These are phyloP conservation scores for Senna siamea DNA, from an alignment of 306 rosid species.

Conservation along the genomic window DNA sequence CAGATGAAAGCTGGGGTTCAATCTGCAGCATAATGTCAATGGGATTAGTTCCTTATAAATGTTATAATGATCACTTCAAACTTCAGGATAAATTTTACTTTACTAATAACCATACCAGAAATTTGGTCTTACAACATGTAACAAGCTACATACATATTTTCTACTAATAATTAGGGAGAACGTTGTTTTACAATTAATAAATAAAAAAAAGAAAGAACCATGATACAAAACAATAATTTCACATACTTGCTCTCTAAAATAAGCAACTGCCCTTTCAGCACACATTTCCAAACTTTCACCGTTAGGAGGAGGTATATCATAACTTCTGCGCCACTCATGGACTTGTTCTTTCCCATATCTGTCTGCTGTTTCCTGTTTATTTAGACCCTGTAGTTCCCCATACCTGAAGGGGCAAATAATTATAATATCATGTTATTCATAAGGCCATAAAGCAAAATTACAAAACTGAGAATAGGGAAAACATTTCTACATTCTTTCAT, in stretches of 20 bases:
- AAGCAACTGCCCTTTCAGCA: constrained; percentile 98
- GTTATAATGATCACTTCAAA: constrained; percentile 22
- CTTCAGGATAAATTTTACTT: not conserved
- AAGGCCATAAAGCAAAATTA: constrained; percentile 24
- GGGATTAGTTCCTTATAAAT: constrained; percentile 42
- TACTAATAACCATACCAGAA: constrained; percentile 4
- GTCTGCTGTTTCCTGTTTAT: constrained; percentile 98
- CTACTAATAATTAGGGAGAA: not conserved
- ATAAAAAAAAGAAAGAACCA: not conserved
- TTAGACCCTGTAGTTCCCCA: constrained; percentile 97
- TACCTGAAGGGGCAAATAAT: constrained; percentile 64
- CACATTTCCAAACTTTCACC: constrained; percentile 99
- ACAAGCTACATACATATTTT: constrained; percentile 12
- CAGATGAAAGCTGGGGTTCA: constrained; percentile 86
- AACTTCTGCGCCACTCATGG: constrained; percentile 98
- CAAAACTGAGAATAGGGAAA: constrained; percentile 32
- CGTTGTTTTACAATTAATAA: not conserved
- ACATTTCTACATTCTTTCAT: constrained; percentile 88
- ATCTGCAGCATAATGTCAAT: constrained; percentile 59
- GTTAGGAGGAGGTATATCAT: constrained; percentile 91
- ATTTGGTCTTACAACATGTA: constrained; percentile 18
- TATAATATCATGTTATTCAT: constrained; percentile 10
- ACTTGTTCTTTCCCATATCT: constrained; percentile 97
- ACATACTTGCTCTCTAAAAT: constrained; percentile 83
- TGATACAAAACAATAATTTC: not conserved